Evolutionary conservation across 2,329 filamentous ascomycete species (phyloP), one percentile per base, ranked within the genome.

Genomic region (Verticillium nubilum): DNA sequence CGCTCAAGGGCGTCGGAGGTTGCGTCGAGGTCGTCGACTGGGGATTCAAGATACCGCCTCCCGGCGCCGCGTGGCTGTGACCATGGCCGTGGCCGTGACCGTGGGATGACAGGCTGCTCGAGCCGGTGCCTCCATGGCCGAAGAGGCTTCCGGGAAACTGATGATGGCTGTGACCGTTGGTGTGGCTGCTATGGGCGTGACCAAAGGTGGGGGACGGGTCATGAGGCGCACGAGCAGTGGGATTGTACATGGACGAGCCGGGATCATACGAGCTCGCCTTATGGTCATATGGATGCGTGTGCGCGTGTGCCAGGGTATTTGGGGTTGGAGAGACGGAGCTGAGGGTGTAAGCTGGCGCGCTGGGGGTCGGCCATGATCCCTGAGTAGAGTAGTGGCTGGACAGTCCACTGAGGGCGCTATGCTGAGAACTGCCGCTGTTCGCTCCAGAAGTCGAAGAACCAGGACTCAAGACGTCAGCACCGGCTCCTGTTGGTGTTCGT

Each of bases 131-230:
- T 26, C 68, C 68, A 29, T 64, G 64, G 12, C 61, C 86, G 81
- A 70, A 88, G 91, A 33, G 86, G 79, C 52, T 86, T 83, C 26
- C 29, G 60, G 61, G 88, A 80, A 64, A 86, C 85, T 62, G 85
- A 78, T 50, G 42, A n/a, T 50, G 42, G 42, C 42, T 23, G 42
- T 50, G 42, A 19, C 42, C 42, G 42, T 50, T 50, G 42, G 42
- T 13, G 42, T 50, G 42, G 42, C 42, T 50, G 42, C 19, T 50
- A 5, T 50, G 42, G 42, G 42, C 3, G 42, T 50, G 42, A 13
- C 42, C 42, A 23, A 23, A 50, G 42, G 42, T 50, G n/a, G 42
- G 42, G 19, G 42, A 50, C 2, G 42, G 42, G 42, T 50, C 42
- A 12, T 50, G 74, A 72, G 63, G 66, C 72, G 58, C 74, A 67